Conservation (phyloP, 208 protist species). For the Wallacemonas sp. region DNA sequence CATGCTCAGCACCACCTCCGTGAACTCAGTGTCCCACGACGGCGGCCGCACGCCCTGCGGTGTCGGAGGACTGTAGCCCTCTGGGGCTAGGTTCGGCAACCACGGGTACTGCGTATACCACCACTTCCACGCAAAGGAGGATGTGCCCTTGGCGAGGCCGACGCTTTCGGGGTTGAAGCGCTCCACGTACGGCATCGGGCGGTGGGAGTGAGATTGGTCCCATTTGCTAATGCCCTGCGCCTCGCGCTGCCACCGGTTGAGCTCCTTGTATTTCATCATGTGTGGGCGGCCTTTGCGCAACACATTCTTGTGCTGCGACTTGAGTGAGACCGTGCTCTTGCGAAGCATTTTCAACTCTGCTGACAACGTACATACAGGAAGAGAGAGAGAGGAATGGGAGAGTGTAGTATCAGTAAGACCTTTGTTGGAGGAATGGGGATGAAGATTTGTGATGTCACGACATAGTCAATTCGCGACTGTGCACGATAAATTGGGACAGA, state of each 20-base stretch:
- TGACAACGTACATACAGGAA: conserved; percentile 5
- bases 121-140: conserved; percentile 82
- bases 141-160: conserved; percentile 83
- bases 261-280: conserved; percentile 85
- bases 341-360: conserved; percentile 33
- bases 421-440: not conserved
- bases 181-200: conserved; percentile 70
- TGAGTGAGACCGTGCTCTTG: conserved; percentile 32
- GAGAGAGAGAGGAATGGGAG: conserved; percentile 1
- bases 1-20: conserved; percentile 77
- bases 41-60: conserved; percentile 55
- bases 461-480: too few relatives aligned
- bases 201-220: conserved; percentile 86
- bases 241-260: conserved; percentile 91
- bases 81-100: conserved; percentile 81
- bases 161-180: conserved; percentile 90
- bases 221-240: conserved; percentile 89
- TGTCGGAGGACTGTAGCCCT: conserved; percentile 35
- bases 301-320: conserved; percentile 87
- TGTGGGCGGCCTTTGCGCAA: conserved; percentile 75
- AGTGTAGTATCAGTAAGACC: not conserved
- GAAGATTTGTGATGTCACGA: not conserved
- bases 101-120: conserved; percentile 92
- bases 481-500: too few relatives aligned
- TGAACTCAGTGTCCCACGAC: conserved; percentile 84